These are phyloP conservation scores for Calonectria pauciramosa DNA, from an alignment of 2,329 filamentous ascomycete species.

Conservation along the genomic window DNA sequence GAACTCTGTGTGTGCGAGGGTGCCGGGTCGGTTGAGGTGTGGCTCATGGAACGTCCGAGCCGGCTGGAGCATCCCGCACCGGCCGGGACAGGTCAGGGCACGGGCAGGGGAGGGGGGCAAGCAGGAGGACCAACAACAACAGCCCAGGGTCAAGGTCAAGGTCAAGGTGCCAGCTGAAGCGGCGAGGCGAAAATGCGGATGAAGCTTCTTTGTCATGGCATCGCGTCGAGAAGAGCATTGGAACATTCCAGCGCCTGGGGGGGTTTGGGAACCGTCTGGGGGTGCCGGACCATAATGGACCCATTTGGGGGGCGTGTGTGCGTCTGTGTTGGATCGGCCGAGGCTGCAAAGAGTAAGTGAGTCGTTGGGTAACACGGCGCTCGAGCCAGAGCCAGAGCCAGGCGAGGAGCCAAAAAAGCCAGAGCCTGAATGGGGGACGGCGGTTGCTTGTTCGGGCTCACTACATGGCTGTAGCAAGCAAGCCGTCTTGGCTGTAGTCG, in stretches of 20 bases:
- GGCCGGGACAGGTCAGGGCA: neutral
- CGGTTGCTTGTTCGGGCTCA: neutral
- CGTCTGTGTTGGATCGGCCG: slow-evolving; percentile 1
- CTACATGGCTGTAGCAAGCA: slow-evolving; percentile 3
- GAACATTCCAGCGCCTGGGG: slow-evolving; percentile 16
- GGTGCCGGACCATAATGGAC: neutral
- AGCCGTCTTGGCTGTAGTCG: slow-evolving; percentile 15
- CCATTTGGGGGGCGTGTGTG: neutral
- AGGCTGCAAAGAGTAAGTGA: slow-evolving; percentile 7
- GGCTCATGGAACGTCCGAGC: slow-evolving; percentile 8
- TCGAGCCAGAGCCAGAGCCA: slow-evolving; percentile 1
- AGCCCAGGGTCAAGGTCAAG: neutral
- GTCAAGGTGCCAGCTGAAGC: slow-evolving; percentile 2
- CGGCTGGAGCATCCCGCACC: slow-evolving; percentile 8
- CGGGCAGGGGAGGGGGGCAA: neutral
- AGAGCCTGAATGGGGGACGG: slow-evolving; percentile 9
- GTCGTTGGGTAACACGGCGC: slow-evolving; percentile 6
- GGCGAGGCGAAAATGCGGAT: slow-evolving; percentile 13
- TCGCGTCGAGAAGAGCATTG: slow-evolving; percentile 12
- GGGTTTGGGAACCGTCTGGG: neutral
- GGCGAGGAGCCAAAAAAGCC: neutral
- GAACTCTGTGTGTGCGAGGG: slow-evolving; percentile 2
- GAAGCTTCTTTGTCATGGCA: slow-evolving; percentile 9
- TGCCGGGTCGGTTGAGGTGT: neutral
- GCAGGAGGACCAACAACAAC: neutral